These are phyloP conservation scores for Lophiotrema nucula DNA, from an alignment of 495 filamentous ascomycete species.

Conservation along the genomic window DNA sequence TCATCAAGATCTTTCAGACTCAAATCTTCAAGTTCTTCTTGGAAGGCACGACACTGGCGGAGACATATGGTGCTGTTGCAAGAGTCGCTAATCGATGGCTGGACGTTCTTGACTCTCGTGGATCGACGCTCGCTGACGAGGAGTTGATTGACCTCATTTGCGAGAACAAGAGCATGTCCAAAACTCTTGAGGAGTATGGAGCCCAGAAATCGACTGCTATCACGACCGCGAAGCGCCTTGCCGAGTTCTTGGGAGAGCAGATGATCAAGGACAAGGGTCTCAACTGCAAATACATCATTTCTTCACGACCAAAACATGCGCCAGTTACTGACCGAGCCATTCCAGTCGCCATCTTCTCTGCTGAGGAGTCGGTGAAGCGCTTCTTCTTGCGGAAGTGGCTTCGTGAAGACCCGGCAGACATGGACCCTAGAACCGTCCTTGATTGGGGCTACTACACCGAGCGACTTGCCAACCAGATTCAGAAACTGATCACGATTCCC, in stretches of 20 bases:
- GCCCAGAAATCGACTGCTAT: constrained; percentile 96
- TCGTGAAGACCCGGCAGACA: constrained; percentile 87
- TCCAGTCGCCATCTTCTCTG: constrained; percentile 95
- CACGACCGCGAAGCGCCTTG: constrained; percentile 92
- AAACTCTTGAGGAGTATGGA: constrained; percentile 94
- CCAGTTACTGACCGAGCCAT: constrained; percentile 94
- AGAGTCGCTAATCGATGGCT: constrained; percentile 96
- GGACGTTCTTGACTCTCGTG: constrained; percentile 85
- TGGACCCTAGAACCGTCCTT: constrained; percentile 83
- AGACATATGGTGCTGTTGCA: constrained; percentile 89
- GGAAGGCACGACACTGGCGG: constrained; percentile 77
- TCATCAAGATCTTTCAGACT: constrained; percentile 99
- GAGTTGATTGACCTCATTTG: constrained; percentile 98
- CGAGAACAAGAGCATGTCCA: constrained; percentile 96
- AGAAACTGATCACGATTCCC: constrained; percentile 98
- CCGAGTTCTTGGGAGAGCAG: constrained; percentile 94
- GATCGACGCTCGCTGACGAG: constrained; percentile 85
- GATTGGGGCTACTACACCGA: constrained; percentile 98
- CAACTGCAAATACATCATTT: constrained; percentile 99
- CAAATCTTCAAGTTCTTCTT: constrained; percentile 99
- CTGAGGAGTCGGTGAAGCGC: constrained; percentile 80
- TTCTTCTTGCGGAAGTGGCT: constrained; percentile 93
- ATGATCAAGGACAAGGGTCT: constrained; percentile 99
- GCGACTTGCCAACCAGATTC: constrained; percentile 90
- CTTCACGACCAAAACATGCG: constrained; percentile 76